Conservation (phyloP, 441 rosid genomes). For the Croton laevigatus region DNA sequence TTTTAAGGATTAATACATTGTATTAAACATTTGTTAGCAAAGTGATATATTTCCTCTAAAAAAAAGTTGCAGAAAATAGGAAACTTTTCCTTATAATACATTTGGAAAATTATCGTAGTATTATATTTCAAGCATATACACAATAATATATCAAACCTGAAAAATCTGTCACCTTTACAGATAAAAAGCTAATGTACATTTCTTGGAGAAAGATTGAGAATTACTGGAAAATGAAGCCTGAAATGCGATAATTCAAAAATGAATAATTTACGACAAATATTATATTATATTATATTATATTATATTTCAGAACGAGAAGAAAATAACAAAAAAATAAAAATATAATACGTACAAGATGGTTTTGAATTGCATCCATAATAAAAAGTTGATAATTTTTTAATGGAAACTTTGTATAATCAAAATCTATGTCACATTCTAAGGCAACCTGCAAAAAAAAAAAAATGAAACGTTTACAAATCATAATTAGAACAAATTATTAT, state of each 20-base stretch:
- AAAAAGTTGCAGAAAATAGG: too few relatives aligned
- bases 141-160: neutral
- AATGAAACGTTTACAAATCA: neutral
- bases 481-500: neutral
- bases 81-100: too few relatives aligned
- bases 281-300: too few relatives aligned
- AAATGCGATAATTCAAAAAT: neutral
- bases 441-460: conserved; percentile 17
- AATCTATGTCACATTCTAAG: conserved; percentile 27
- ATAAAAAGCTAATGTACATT: conserved; percentile 23
- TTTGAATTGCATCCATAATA: conserved; percentile 15
- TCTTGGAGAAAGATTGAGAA: conserved; percentile 26
- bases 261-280: too few relatives aligned
- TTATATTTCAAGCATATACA: too few relatives aligned
- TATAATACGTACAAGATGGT: conserved; percentile 25
- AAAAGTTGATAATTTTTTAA: conserved; percentile 22
- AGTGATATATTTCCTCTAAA: too few relatives aligned
- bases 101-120: neutral
- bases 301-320: neutral
- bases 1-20: too few relatives aligned
- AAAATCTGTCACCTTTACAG: neutral
- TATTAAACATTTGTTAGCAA: too few relatives aligned
- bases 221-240: conserved; percentile 25
- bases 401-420: conserved; percentile 22
- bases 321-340: neutral